Base-by-base conservation (phyloP, 139 green algal species). In the Chlamydomonas sp. region DNA sequence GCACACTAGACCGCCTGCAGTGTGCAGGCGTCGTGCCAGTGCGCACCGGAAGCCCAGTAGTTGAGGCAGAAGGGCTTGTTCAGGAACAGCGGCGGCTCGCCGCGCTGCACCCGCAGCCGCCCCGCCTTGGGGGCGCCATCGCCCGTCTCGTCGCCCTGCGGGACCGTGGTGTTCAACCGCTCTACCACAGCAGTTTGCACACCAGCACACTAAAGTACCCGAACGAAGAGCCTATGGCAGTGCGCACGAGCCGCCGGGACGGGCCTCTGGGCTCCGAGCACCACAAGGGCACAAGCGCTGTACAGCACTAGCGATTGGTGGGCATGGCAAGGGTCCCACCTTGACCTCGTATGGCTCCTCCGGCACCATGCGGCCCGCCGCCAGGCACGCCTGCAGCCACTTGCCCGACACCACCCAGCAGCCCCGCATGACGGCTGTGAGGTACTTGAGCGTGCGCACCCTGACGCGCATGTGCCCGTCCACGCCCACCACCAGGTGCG, bases 381-480 rank as follows among this genome's bases (percentile, higher is more conserved):
- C 72, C n/a, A 87, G 31, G 31, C 72, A 81, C 3, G 61, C 72
- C 0, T 80, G 72, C 72, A 74, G 62, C 83, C 83, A 87, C 14
- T 20, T 62, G 72, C 77, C 18, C 61, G 62, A 72, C 72, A 87
- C 83, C 72, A 87, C 83, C 72, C 83, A 80, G 61, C 62, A 73
- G 72, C 83, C 83, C 62, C 61, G 72, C 6, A 80, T 66, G 1
- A 76, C 73, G 1, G 72, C 83, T 3, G 57, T 62, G 9, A 87
- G 72, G 83, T 87, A 87, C 72, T 87, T 87, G 72, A 87, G 61
- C 58, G 83, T 87, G 61, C 83, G 83, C 14, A 6, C n/a, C 31
- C 3, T n/a, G 4, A 16, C 63, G 17, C 10, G 62, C n/a, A 72
- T 10, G 58, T 75, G 57, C 5, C 20, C 2, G 5, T 49, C 18